These are phyloP conservation scores for Tulasnella calospora DNA, from an alignment of 768 basidiomycete species.

Conservation along the genomic window DNA sequence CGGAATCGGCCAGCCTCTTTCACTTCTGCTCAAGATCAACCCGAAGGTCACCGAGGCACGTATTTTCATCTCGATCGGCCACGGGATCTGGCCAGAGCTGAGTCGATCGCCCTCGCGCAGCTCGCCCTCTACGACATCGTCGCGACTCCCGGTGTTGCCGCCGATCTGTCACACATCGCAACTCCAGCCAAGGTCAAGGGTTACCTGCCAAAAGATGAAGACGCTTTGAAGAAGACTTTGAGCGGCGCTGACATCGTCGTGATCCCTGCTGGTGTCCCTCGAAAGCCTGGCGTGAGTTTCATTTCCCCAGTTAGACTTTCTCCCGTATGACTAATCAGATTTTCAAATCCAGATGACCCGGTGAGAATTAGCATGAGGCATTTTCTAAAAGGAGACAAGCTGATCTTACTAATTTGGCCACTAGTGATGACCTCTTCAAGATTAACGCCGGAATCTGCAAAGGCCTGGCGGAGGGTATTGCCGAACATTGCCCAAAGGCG, in stretches of 20 bases:
- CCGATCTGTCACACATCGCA: constrained; percentile 89
- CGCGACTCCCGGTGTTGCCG: constrained; percentile 94
- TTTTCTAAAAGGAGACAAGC: background rate
- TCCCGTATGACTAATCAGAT: constrained; percentile 26
- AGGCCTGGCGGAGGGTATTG: constrained; percentile 87
- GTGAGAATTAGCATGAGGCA: constrained; percentile 2
- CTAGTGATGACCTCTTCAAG: constrained; percentile 95
- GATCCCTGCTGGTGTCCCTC: constrained; percentile 93
- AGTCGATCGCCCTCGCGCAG: constrained; percentile 38
- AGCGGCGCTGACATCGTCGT: constrained; percentile 84
- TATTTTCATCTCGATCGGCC: constrained; percentile 4
- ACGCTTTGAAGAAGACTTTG: constrained; percentile 76
- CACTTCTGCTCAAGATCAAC: constrained; percentile 85
- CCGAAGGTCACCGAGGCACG: constrained; percentile 69
- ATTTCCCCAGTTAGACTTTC: constrained; percentile 1
- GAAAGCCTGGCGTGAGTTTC: constrained; percentile 81
- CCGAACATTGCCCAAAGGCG: constrained; percentile 77
- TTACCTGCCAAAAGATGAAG: constrained; percentile 64
- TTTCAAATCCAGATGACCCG: constrained; percentile 18
- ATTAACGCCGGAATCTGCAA: constrained; percentile 98
- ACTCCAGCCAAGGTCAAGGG: constrained; percentile 82
- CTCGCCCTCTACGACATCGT: constrained; percentile 94
- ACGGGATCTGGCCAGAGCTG: background rate
- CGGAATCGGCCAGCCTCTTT: constrained; percentile 94
- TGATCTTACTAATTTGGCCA: background rate